phyloP scores from a whole-genome alignment of 352 stramenopile genomes.

The Phytopythium sindhum region DNA sequence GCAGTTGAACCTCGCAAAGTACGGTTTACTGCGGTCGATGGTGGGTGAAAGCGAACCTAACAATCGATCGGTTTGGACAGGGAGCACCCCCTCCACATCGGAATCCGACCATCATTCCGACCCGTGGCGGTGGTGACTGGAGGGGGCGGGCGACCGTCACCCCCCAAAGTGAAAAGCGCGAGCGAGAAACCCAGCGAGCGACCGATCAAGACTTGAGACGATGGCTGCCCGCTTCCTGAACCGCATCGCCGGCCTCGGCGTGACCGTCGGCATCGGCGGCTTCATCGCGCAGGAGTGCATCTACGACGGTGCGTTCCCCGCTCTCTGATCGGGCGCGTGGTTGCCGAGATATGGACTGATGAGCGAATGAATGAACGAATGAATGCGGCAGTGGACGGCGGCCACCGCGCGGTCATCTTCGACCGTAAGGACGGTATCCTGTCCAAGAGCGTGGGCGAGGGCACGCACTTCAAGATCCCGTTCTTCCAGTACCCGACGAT shows the following conservation, averaged over 20 bases:
- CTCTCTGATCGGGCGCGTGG: not conserved
- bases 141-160: not conserved
- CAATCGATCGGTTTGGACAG: not conserved
- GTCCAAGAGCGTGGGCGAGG: conserved; percentile 93
- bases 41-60: conserved; percentile 8
- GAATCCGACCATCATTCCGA: conserved; percentile 6
- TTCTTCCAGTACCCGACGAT: conserved; percentile 98
- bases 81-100: not conserved
- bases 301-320: conserved; percentile 65
- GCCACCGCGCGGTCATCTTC: conserved; percentile 99
- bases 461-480: conserved; percentile 99
- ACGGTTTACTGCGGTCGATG: not conserved
- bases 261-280: conserved; percentile 58
- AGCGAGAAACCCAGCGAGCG: not conserved
- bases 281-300: conserved; percentile 78
- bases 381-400: conserved; percentile 92
- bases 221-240: conserved; percentile 80
- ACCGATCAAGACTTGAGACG: not conserved
- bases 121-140: not conserved
- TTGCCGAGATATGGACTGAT: not conserved
- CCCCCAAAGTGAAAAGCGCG: not conserved
- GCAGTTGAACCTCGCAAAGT: not conserved
- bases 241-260: conserved; percentile 52
- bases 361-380: not conserved
- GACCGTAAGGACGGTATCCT: conserved; percentile 98